Conservation (phyloP, 1,284 basidiomycete genomes). For the Ustanciosporium gigantosporum region DNA sequence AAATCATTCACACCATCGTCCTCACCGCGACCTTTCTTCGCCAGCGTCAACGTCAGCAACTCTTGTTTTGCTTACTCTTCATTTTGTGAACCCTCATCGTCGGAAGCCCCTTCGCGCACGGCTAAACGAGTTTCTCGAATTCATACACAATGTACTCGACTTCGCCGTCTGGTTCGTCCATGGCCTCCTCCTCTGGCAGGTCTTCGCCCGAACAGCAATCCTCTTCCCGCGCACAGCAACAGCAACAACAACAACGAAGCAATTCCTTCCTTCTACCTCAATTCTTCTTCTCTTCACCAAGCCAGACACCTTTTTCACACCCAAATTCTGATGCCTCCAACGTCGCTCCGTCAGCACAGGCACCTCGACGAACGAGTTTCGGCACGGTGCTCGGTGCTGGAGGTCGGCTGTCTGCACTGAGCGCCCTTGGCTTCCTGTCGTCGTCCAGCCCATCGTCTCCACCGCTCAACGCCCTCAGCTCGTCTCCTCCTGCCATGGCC, state of each 20-base stretch:
- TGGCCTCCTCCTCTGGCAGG: constrained; percentile 24
- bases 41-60: no score
- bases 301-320: background rate
- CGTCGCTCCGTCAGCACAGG: constrained; percentile 5
- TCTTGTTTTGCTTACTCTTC: no score
- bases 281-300: constrained; percentile 16
- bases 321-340: background rate
- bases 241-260: constrained; percentile 13
- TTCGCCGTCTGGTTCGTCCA: constrained; percentile 23
- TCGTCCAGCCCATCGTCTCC: background rate
- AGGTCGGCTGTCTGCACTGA: constrained; percentile 27
- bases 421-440: constrained; percentile 31
- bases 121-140: no score
- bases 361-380: constrained; percentile 37
- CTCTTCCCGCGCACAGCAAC: background rate
- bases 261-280: constrained; percentile 32
- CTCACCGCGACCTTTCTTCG: no score
- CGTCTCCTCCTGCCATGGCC: constrained; percentile 7
- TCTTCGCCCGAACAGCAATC: constrained; percentile 26
- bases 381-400: constrained; percentile 15
- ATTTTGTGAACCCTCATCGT: no score
- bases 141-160: constrained; percentile 25
- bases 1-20: no score
- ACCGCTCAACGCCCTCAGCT: constrained; percentile 6
- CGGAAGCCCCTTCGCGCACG: no score